These are phyloP conservation scores for Colletotrichum graminicola DNA, from an alignment of 2,329 filamentous ascomycete genomes.

Conservation along the genomic window DNA sequence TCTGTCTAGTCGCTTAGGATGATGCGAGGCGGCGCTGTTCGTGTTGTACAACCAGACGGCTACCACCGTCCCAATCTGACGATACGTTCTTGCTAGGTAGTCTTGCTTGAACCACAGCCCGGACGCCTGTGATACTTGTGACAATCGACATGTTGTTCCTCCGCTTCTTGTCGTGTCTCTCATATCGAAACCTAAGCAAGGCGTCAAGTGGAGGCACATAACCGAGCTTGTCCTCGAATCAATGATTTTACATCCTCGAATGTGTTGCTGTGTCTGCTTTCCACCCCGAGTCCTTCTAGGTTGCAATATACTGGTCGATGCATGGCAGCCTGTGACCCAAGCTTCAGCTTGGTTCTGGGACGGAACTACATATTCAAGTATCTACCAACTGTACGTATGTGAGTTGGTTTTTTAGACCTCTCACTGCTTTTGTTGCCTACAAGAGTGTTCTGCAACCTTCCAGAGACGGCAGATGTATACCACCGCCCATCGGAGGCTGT, in stretches of 20 bases:
- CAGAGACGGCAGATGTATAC: no score
- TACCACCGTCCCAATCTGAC: background rate
- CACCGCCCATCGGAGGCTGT: no score
- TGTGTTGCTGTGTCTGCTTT: background rate
- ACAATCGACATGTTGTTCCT: background rate
- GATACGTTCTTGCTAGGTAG: background rate
- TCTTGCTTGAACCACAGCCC: background rate
- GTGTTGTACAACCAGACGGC: background rate
- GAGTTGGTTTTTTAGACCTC: no score
- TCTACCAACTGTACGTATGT: background rate
- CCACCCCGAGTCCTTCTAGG: background rate
- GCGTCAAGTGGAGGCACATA: background rate
- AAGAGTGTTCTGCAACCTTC: no score
- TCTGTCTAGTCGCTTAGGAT: background rate
- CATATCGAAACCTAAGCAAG: background rate
- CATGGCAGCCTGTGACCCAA: background rate
- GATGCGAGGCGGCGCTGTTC: background rate
- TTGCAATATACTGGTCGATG: background rate
- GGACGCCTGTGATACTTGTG: background rate
- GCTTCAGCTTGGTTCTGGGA: background rate
- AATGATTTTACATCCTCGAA: background rate
- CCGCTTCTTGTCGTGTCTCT: background rate
- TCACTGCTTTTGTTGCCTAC: no score
- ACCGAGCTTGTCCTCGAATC: background rate
- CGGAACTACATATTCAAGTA: background rate